Percentiles rank a stretch among this genome's conserved stretches.
Conservation (phyloP, 164 flowering plant genomes). For the Dillenia turbinata region DNA sequence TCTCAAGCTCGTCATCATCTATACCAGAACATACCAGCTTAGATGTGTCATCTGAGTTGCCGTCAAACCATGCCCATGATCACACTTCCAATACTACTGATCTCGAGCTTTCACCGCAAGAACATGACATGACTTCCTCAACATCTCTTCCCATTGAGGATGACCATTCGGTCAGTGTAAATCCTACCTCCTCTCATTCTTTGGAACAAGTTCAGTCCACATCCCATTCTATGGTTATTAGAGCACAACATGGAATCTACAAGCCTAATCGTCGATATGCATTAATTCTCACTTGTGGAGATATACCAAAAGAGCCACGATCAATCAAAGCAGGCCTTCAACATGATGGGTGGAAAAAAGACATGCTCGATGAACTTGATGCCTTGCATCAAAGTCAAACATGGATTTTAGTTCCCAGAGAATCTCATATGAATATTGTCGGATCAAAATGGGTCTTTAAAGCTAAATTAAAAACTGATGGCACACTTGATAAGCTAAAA, state of each 20-base stretch:
- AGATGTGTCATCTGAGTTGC: background rate
- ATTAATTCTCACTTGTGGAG: background rate
- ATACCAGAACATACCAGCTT: background rate
- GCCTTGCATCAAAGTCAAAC: background rate
- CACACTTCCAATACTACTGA: background rate
- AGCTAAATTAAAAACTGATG: background rate
- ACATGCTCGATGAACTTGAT: background rate
- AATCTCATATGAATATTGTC: background rate
- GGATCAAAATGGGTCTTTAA: background rate
- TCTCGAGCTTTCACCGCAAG: background rate
- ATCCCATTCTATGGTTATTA: background rate
- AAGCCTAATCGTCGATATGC: constrained; percentile 4
- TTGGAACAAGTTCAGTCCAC: background rate
- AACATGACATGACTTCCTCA: background rate
- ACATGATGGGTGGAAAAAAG: background rate
- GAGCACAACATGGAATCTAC: background rate
- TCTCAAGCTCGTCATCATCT: background rate
- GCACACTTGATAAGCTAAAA: background rate
- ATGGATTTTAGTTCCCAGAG: background rate
- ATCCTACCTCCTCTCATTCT: too few relatives aligned
- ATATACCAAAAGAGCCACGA: background rate
- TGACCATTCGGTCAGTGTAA: background rate
- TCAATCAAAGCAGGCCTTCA: background rate
- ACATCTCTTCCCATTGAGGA: background rate
- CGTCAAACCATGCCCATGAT: background rate